Evolutionary conservation across 805 yeast species (phyloP), one percentile per base, ranked within the genome.

Genomic region (Teunomyces kruisii): DNA sequence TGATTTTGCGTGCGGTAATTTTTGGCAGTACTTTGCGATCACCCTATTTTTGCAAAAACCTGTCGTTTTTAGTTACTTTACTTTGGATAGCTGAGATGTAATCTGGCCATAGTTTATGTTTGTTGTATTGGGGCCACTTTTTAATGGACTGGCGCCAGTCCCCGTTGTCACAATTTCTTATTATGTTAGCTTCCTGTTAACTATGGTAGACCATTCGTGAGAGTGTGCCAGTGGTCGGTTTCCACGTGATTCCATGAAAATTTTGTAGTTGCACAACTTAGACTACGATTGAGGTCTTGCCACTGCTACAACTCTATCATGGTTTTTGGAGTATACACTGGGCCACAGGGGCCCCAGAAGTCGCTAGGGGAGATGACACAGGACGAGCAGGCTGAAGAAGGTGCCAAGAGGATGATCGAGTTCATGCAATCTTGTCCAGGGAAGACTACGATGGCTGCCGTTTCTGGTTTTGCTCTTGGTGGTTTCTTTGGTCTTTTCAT

Each of bases 361-460:
- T 69, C 84, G 7, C 71, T 75, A 47, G 67, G 78, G 38, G 88
- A 88, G 54, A 82, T 92, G 90, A 80, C 88, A 1, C 91, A 83
- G 33, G 96, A 91, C 52, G 96, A 91, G 62, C 96, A 89, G 67
- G 97, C 96, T 2, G 94, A 88, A 55, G 82, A 81, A 44, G 96
- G 96, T 13, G 97, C 97, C 6, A 71, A 74, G 57, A 83, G 81
- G 58, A 86, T 92, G 84, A 81, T 89, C 61, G 81, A 77, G 42
- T 81, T 86, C 66, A 88, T 91, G 90, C 79, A 85, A 52, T 87
- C 96, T 5, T 92, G 99, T 70, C 97, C 97, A 0, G 98, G 97
- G 14, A 92, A 94, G 62, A 81, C 96, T 0, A 84, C 77, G 17
- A 83, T 91, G 75, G 86, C 96, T 24, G 98, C 97, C 49, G 97